Conservation (phyloP, 2,329 filamentous ascomycete species). For the Claviceps cyperi region DNA sequence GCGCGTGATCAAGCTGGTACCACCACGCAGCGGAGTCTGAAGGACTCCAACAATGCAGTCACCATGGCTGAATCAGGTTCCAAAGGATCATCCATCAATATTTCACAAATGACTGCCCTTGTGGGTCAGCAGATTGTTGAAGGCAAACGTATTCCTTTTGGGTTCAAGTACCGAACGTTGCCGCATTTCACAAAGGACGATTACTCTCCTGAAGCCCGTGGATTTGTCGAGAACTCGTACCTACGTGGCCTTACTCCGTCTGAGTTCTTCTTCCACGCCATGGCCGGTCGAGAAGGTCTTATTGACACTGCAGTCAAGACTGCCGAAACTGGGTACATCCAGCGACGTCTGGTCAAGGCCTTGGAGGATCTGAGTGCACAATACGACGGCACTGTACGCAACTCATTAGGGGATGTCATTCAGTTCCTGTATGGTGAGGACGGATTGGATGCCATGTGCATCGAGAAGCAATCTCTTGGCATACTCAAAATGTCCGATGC, state of each 20-base stretch:
- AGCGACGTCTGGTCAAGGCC: conserved; percentile 94
- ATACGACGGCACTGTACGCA: conserved; percentile 93
- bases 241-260: conserved; percentile 86
- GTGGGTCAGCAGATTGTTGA: conserved; percentile 98
- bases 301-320: conserved; percentile 99
- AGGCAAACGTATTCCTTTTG: conserved; percentile 96
- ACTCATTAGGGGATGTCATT: conserved; percentile 89
- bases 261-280: conserved; percentile 99
- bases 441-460: conserved; percentile 81
- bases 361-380: conserved; percentile 95
- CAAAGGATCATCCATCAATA: conserved; percentile 98
- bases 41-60: conserved; percentile 91
- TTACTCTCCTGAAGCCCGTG: conserved; percentile 91
- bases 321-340: conserved; percentile 97
- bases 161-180: conserved; percentile 94
- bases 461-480: conserved; percentile 85
- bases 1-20: conserved; percentile 95
- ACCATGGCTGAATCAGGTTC: conserved; percentile 94
- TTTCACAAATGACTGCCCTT: conserved; percentile 97
- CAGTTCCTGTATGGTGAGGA: conserved; percentile 98
- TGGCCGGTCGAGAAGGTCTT: conserved; percentile 99
- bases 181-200: conserved; percentile 99
- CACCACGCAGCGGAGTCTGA: conserved; percentile 78
- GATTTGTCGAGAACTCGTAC: conserved; percentile 98
- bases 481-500: conserved; percentile 67